Percentiles rank a stretch among this genome's conserved stretches.
These are phyloP conservation scores for Fomitopsis schrenkii DNA, from an alignment of 1,284 basidiomycete species.

Conservation along the genomic window DNA sequence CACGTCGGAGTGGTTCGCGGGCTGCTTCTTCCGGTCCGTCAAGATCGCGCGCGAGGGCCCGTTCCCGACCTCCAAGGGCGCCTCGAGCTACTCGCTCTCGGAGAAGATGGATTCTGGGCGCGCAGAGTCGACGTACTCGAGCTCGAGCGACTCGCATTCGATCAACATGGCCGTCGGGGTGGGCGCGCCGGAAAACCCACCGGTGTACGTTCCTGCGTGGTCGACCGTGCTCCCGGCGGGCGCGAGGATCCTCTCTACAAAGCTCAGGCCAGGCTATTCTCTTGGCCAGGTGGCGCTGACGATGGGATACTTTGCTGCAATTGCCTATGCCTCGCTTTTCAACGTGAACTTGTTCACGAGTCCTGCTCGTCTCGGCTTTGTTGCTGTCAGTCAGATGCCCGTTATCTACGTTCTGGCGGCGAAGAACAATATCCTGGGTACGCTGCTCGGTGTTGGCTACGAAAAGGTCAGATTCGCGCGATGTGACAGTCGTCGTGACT, in stretches of 20 bases:
- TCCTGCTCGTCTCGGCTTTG: slow-evolving; percentile 51
- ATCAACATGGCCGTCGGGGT: background rate
- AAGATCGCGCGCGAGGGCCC: background rate
- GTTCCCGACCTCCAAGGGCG: background rate
- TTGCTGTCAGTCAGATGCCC: slow-evolving; percentile 68
- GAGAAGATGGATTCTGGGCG: background rate
- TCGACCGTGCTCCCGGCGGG: slow-evolving; percentile 2
- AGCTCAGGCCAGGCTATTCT: slow-evolving; percentile 4
- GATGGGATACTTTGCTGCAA: slow-evolving; percentile 40
- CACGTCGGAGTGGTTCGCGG: slow-evolving; percentile 4
- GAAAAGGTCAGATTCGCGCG: slow-evolving; percentile 48
- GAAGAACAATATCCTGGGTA: slow-evolving; percentile 70
- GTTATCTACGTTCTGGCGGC: slow-evolving; percentile 64
- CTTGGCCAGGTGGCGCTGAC: slow-evolving; percentile 46
- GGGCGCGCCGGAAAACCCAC: slow-evolving; percentile 1
- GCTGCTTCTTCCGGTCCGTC: slow-evolving; percentile 2
- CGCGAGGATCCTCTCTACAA: background rate
- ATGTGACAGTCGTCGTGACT: background rate
- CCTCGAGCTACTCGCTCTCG: background rate
- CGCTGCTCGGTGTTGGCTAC: slow-evolving; percentile 65
- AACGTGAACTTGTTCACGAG: slow-evolving; percentile 51
- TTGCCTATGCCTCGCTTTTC: slow-evolving; percentile 50
- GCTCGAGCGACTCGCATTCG: background rate
- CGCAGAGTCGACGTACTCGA: background rate
- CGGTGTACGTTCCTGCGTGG: slow-evolving; percentile 3